Conservation (phyloP, 2,329 filamentous ascomycete species). For the Ilyonectria mors-panacis region DNA sequence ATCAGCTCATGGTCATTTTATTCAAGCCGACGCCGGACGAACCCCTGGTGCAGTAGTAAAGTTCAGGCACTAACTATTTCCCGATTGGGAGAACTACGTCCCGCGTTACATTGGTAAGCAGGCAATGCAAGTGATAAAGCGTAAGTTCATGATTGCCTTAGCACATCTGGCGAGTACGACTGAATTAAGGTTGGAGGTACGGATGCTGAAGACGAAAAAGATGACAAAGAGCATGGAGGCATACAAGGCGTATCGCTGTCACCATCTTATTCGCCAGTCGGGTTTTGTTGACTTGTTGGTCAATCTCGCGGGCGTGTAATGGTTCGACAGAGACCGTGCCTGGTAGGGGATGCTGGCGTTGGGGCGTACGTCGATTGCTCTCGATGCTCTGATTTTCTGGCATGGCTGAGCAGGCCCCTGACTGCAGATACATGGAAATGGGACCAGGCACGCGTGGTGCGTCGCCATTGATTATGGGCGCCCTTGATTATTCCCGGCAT, state of each 20-base stretch:
- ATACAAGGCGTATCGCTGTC: slow-evolving; percentile 24
- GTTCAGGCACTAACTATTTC: neutral
- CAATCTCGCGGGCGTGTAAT: slow-evolving; percentile 37
- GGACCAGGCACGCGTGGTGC: slow-evolving; percentile 22
- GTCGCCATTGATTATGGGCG: slow-evolving; percentile 8
- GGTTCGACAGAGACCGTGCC: slow-evolving; percentile 38
- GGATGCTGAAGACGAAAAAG: slow-evolving; percentile 16
- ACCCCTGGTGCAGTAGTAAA: no score
- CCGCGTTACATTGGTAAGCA: neutral
- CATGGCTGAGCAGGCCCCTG: slow-evolving; percentile 19
- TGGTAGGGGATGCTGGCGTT: slow-evolving; percentile 29
- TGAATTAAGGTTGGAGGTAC: neutral
- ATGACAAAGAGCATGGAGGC: slow-evolving; percentile 18
- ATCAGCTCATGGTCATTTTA: no score
- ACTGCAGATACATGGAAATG: slow-evolving; percentile 10
- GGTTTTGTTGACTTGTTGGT: slow-evolving; percentile 40
- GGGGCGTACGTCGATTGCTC: slow-evolving; percentile 24
- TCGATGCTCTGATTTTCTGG: slow-evolving; percentile 43
- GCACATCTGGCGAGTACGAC: neutral
- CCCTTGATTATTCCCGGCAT: slow-evolving; percentile 4
- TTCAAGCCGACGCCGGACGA: no score
- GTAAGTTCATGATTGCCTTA: neutral
- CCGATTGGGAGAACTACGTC: neutral
- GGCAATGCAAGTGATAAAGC: neutral
- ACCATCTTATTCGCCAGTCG: slow-evolving; percentile 29